Percentiles rank a stretch among this genome's conserved stretches.
Evolutionary conservation across 2,329 filamentous ascomycete genomes (phyloP).

Genomic region (Colletotrichum horii): DNA sequence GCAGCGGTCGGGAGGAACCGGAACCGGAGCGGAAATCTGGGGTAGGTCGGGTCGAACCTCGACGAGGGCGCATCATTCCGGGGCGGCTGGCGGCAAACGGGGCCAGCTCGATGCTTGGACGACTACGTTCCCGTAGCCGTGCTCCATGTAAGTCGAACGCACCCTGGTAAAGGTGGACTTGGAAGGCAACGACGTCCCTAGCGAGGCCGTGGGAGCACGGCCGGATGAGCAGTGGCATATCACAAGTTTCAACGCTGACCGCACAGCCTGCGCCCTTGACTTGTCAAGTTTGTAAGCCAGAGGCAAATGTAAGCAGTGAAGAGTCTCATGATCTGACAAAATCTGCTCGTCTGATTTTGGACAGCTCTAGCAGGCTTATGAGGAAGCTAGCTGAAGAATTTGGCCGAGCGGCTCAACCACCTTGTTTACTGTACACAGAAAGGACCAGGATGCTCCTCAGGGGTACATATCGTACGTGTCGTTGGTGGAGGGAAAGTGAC

Average conservation of each 20-base stretch:
- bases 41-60: constrained; percentile 21
- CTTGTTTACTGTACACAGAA: neutral
- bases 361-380: neutral
- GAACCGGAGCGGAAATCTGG: constrained; percentile 22
- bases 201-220: neutral
- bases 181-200: neutral
- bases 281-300: neutral
- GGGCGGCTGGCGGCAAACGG: constrained; percentile 18
- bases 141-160: constrained; percentile 11
- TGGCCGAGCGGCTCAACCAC: neutral
- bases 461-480: neutral
- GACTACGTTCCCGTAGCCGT: constrained; percentile 5
- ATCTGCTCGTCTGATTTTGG: neutral
- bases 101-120: constrained; percentile 6
- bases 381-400: neutral
- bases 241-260: neutral
- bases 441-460: neutral
- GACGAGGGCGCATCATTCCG: constrained; percentile 21
- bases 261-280: neutral
- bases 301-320: neutral
- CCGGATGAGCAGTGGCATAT: neutral
- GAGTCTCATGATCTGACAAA: constrained; percentile 5
- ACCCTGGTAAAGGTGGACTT: constrained; percentile 15
- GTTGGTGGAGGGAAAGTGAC: neutral
- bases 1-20: constrained; percentile 9